A percentile compares a stretch with the other conserved stretches of the same genome.
These are phyloP conservation scores for Camelina sativa DNA, from an alignment of 345 rosid genomes.

Conservation along the genomic window DNA sequence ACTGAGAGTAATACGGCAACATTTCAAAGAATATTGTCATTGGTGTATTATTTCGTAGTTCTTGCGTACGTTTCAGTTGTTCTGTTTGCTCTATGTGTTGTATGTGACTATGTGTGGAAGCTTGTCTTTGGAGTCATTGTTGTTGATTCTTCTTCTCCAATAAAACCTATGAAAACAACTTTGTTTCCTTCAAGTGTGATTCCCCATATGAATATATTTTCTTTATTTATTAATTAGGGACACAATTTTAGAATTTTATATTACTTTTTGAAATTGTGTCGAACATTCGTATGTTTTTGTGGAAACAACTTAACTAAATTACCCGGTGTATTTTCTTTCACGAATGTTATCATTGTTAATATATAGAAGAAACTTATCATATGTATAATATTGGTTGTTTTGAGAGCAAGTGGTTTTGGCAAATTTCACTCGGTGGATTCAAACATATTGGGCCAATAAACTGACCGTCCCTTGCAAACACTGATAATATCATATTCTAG, in stretches of 20 bases:
- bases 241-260: not conserved
- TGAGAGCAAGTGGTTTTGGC: not conserved
- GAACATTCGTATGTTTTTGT: not conserved
- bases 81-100: no score
- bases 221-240: not conserved
- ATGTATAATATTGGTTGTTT: not conserved
- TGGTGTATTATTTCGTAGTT: no score
- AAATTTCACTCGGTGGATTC: constrained; percentile 4
- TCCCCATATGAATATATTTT: not conserved
- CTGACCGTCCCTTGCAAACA: constrained; percentile 15
- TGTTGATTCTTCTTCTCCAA: not conserved
- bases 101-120: no score
- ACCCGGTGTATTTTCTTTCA: not conserved
- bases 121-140: no score
- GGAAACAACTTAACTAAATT: not conserved
- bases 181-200: not conserved
- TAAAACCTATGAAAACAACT: no score
- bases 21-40: no score
- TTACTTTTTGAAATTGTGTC: not conserved
- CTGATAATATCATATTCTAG: not conserved
- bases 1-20: not conserved
- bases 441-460: not conserved
- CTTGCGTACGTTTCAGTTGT: no score
- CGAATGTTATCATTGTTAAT: not conserved
- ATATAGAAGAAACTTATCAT: not conserved